Base-by-base conservation (phyloP, 768 basidiomycete species). In the Dentipellis sp. region DNA sequence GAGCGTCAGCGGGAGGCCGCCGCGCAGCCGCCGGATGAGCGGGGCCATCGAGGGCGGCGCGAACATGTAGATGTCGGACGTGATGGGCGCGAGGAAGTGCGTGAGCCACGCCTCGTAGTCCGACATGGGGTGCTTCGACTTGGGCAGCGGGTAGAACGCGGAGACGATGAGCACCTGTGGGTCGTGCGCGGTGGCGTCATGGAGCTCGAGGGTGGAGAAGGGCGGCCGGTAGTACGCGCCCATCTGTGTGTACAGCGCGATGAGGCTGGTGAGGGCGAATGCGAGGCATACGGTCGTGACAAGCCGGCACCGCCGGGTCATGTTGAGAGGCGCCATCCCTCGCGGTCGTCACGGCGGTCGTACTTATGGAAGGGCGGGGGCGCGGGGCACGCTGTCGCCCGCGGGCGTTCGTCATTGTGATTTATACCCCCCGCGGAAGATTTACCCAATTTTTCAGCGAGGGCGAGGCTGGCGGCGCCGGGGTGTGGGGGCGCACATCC, bases 61-160 rank as follows among this genome's bases (percentile, higher is more conserved):
- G 65, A 72, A 83, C 62, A 83, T 77, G 66, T 81, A 81, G 16
- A 45, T n/a, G 17, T 45, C 42, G n/a, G 42, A 17, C 42, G 42
- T n/a, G 42, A 45, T 45, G n/a, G 42, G 42, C 42, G n/a, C 9
- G n/a, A 45, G 42, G 42, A 45, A 45, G 42, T 19, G 42, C 42
- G 42, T 17, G 42, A 45, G 42, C 42, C 42, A 45, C n/a, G 8
- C 14, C 42, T 45, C 42, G 17, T 45, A 45, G n/a, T 45, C 42
- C n/a, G 42, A 45, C 42, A 45, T 45, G 9, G 42, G n/a, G 42
- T 45, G 42, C 42, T 45, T 45, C 42, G 42, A 45, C 42, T 45
- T 45, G n/a, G 42, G 10, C n/a, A 45, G 42, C 14, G 42, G 42
- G 7, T 14, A 45, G 42, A 45, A 45, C 19, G 42, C 42, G 42